Evolutionary conservation across 164 flowering plant species (phyloP).

Genomic region (Macadamia integrifolia): DNA sequence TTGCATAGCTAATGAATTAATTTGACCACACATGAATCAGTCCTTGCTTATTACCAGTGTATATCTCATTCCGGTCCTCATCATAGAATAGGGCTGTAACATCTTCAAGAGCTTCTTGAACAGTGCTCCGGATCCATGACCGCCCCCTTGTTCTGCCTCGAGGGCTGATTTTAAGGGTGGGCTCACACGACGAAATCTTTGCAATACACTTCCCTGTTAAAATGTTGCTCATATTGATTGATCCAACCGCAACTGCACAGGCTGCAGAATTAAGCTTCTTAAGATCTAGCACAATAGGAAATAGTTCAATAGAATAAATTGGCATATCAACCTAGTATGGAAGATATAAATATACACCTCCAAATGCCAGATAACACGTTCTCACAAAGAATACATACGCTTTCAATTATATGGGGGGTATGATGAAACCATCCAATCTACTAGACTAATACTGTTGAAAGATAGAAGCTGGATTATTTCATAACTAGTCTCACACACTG

Average conservation of each 20-base stretch:
- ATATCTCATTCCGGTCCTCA: constrained; percentile 31
- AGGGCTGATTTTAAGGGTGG: constrained; percentile 14
- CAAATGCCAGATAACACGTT: too few relatives aligned
- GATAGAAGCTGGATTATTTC: too few relatives aligned
- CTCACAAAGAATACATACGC: too few relatives aligned
- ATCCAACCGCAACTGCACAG: constrained; percentile 28
- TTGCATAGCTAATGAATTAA: constrained; percentile 9
- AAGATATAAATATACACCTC: too few relatives aligned
- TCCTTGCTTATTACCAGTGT: constrained; percentile 29
- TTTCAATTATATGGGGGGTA: too few relatives aligned
- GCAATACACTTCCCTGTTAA: constrained; percentile 34
- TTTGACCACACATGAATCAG: constrained; percentile 31
- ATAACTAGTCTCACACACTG: too few relatives aligned
- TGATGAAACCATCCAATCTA: too few relatives aligned
- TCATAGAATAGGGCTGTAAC: constrained; percentile 28
- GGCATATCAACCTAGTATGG: too few relatives aligned
- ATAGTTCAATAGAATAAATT: too few relatives aligned
- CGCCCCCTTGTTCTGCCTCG: constrained; percentile 4
- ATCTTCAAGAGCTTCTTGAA: constrained; percentile 28
- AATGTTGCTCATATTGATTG: constrained; percentile 35
- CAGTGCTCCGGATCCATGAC: constrained; percentile 19
- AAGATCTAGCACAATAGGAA: neutral
- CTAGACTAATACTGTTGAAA: too few relatives aligned
- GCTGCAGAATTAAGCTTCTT: constrained; percentile 1
- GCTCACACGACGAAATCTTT: constrained; percentile 19